phyloP scores from a whole-genome alignment of 257 asterid genomes.

The Solanum phureja region DNA sequence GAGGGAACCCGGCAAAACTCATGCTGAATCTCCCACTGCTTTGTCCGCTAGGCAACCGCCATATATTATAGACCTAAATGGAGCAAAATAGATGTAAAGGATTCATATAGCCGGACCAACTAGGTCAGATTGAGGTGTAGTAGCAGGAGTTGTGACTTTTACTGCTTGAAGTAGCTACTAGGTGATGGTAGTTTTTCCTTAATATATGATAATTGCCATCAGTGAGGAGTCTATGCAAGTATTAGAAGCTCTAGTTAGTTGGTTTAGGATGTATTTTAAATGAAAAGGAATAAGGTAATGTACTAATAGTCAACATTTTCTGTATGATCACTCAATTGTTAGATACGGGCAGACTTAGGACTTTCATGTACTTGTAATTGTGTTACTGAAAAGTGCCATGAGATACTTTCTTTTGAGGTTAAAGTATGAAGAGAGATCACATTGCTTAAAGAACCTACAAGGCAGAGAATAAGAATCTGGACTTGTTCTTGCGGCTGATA shows the following conservation, averaged over 20 bases:
- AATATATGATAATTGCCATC: background rate
- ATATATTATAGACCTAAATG: background rate
- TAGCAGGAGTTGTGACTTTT: background rate
- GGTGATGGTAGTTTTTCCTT: background rate
- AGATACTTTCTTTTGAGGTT: background rate
- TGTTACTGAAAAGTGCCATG: background rate
- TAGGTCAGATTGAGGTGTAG: background rate
- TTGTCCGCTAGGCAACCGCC: background rate
- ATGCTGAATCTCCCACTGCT: background rate
- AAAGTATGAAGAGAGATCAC: background rate
- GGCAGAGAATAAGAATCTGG: background rate
- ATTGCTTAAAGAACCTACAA: background rate
- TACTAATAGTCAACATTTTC: background rate
- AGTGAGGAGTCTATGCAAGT: background rate
- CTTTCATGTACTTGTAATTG: background rate
- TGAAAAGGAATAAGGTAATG: background rate
- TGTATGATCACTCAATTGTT: background rate
- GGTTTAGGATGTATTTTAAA: background rate
- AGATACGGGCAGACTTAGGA: background rate
- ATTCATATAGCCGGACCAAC: background rate
- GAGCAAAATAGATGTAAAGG: background rate
- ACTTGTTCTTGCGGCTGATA: background rate
- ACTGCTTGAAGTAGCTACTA: background rate
- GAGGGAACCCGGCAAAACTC: background rate
- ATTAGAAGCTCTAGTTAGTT: background rate